Conservation (phyloP, 352 stramenopile species). For the Salisapilia sapeloensis region DNA sequence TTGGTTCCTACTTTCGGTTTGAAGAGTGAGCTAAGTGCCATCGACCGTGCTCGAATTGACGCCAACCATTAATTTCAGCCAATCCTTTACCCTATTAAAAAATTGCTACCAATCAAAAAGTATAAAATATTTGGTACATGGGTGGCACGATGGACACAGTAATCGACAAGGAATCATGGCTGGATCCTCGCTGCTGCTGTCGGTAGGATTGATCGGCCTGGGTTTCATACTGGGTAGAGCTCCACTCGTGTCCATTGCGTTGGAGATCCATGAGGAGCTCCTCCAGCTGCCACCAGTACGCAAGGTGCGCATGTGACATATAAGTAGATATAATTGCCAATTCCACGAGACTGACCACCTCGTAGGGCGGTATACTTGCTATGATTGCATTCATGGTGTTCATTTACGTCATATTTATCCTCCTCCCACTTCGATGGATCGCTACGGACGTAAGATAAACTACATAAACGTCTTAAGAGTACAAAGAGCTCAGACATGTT, state of each 20-base stretch:
- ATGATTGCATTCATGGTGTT: conserved; percentile 11
- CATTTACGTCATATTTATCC: conserved; percentile 41
- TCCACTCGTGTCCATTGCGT: conserved; percentile 22
- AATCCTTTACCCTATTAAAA: no score
- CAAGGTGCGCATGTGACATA: conserved; percentile 14
- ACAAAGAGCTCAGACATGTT: neutral
- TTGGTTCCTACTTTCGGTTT: conserved; percentile 78
- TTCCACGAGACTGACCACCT: no score
- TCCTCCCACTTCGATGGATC: conserved; percentile 38
- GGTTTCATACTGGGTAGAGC: conserved; percentile 48
- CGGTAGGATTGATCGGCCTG: conserved; percentile 33
- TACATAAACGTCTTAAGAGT: neutral
- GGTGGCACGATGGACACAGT: conserved; percentile 3
- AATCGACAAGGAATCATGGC: conserved; percentile 9
- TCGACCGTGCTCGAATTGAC: conserved; percentile 13
- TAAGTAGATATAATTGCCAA: neutral
- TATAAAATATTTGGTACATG: conserved; percentile 4
- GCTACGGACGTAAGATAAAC: conserved; percentile 4
- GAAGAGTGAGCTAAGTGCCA: conserved; percentile 40
- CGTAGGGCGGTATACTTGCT: neutral
- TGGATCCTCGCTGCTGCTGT: conserved; percentile 37
- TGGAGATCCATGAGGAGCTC: conserved; percentile 29
- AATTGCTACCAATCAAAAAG: no score
- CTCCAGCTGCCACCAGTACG: conserved; percentile 12
- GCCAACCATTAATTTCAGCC: conserved; percentile 6